Base-by-base conservation (phyloP, 2,329 filamentous ascomycete genomes). In the Aspergillus sp. region DNA sequence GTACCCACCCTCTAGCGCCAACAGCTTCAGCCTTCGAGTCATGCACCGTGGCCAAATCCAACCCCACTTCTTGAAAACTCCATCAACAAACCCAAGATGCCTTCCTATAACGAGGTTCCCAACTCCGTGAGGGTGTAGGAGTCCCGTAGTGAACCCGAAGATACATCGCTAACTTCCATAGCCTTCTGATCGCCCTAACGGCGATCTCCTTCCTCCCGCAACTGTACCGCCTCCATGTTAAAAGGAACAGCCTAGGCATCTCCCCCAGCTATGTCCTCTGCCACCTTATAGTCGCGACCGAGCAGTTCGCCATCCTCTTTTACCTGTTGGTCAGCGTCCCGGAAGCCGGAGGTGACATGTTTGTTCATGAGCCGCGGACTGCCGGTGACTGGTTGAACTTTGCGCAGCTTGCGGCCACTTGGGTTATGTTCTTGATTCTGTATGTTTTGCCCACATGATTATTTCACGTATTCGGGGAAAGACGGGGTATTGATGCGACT, bases 381-480 rank as follows among this genome's bases (percentile, higher is more conserved):
- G 3, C n/a, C 3, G 53, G 53, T 2, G 53, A 55, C 43, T 55
- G 53, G 53, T 15, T 55, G 23, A 55, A 55, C 30, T 34, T 55
- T 8, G 25, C n/a, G 7, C 53, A 55, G 25, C 19, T 48, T 2
- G 3, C 17, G 3, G 8, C 23, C 1, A 9, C 11, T 15, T 55
- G 41, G 25, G 15, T 45, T 3, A 1, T 31, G 8, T 55, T 55
- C 22, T 22, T 31, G 7, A 23, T 47, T 6, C 4, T 55, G 53
- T 55, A 55, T 22, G 28, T 22, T 6, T 38, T 15, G 34, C 11
- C 34, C 34, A 13, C 34, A 6, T 8, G 3, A 0, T 15, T 13
- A 8, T 3, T 38, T 6, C 19, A 19, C 19, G 19, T 15, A 13
- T 41, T 11, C 34, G 11, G 11, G 5, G 19, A 4, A 25, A 15